Conservation (phyloP, 148 eudicot genomes). For the Talinum fruticosum region DNA sequence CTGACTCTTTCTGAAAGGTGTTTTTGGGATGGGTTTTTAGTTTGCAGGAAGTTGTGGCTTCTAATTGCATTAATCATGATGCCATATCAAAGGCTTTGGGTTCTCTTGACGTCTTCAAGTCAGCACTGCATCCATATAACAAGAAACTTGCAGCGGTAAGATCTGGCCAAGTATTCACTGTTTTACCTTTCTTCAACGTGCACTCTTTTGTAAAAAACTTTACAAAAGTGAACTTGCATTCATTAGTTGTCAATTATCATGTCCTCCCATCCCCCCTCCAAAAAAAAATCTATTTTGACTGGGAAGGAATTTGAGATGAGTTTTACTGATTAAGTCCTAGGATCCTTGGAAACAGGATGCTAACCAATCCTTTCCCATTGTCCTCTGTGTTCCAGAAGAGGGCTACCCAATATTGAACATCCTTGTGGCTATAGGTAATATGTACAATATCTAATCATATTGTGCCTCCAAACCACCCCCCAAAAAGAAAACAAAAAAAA, state of each 20-base stretch:
- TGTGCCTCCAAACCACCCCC: no score
- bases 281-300: neutral
- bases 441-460: no score
- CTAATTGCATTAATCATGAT: constrained; percentile 31
- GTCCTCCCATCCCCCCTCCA: neutral
- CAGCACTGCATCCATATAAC: constrained; percentile 64
- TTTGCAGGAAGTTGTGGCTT: constrained; percentile 47
- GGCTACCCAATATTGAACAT: no score
- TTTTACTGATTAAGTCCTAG: no score
- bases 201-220: no score
- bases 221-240: neutral
- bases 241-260: neutral
- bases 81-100: constrained; percentile 45
- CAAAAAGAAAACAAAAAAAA: no score
- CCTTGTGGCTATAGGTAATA: no score
- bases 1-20: constrained; percentile 5
- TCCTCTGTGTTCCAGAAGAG: no score
- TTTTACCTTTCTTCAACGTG: neutral
- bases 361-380: no score
- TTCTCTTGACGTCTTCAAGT: constrained; percentile 47
- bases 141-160: constrained; percentile 83
- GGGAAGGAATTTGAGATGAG: no score
- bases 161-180: neutral
- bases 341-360: no score
- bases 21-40: constrained; percentile 32